Evolutionary conservation across 805 yeast species (phyloP).

Genomic region (Teunomyces pallodes): DNA sequence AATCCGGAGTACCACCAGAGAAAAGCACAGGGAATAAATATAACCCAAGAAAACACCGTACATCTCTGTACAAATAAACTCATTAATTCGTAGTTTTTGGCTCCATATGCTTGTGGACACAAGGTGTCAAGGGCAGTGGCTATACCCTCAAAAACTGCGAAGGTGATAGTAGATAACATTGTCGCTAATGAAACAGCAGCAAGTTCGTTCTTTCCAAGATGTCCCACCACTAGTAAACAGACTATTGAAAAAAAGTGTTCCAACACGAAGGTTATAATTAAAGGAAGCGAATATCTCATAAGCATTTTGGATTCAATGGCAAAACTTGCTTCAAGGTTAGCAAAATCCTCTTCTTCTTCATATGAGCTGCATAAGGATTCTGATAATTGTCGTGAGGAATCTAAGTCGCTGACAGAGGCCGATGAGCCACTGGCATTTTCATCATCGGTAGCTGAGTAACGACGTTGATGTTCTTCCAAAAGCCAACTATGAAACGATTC

Average conservation of each 20-base stretch:
- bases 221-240: slow-evolving; percentile 43
- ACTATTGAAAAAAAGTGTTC: slow-evolving; percentile 45
- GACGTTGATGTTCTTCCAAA: slow-evolving; percentile 40
- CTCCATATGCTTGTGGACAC: slow-evolving; percentile 47
- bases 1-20: slow-evolving; percentile 39
- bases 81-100: slow-evolving; percentile 38
- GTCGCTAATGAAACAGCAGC: slow-evolving; percentile 46
- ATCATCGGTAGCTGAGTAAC: slow-evolving; percentile 24
- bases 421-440: slow-evolving; percentile 3
- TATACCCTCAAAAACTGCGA: slow-evolving; percentile 46
- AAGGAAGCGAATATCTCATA: slow-evolving; percentile 35
- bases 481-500: slow-evolving; percentile 44
- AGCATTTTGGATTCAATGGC: slow-evolving; percentile 28
- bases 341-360: slow-evolving; percentile 30
- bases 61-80: slow-evolving; percentile 40
- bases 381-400: slow-evolving; percentile 3
- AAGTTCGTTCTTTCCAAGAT: slow-evolving; percentile 42
- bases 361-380: slow-evolving; percentile 9
- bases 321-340: slow-evolving; percentile 25
- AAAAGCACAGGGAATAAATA: slow-evolving; percentile 38
- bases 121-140: slow-evolving; percentile 45
- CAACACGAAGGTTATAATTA: slow-evolving; percentile 39
- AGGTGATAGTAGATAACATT: slow-evolving; percentile 44
- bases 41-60: slow-evolving; percentile 29
- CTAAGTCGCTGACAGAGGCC: slow-evolving; percentile 5